phyloP scores from a whole-genome alignment of 257 asterid genomes.

The Parsonsia alboflavescens region DNA sequence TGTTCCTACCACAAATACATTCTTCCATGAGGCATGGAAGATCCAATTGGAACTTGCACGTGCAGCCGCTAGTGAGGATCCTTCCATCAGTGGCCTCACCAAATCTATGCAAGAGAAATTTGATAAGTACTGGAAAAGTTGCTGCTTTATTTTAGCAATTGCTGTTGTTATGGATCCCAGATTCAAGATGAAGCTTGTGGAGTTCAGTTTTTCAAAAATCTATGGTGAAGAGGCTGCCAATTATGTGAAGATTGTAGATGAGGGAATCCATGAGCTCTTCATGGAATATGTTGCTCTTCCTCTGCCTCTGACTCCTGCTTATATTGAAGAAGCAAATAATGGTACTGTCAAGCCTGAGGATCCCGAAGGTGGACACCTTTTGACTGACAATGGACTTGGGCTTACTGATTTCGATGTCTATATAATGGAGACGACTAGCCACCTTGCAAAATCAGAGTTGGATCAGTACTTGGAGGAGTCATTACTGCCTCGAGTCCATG shows the following conservation, averaged over 20 bases:
- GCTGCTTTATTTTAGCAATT: conserved; percentile 69
- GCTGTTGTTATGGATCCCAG: conserved; percentile 98
- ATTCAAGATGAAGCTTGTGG: conserved; percentile 90
- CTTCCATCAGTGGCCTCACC: conserved; percentile 47
- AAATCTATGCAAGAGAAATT: conserved; percentile 75
- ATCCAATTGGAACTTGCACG: conserved; percentile 82
- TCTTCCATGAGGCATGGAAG: conserved; percentile 98
- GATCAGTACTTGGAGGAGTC: conserved; percentile 97
- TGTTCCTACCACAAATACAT: conserved; percentile 67
- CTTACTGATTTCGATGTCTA: conserved; percentile 72
- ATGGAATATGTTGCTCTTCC: conserved; percentile 68
- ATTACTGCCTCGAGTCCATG: conserved; percentile 74
- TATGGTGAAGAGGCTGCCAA: conserved; percentile 65
- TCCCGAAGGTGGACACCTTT: conserved; percentile 29
- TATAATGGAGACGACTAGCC: conserved; percentile 77
- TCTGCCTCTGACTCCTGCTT: conserved; percentile 52
- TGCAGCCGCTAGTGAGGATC: conserved; percentile 61
- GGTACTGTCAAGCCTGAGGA: conserved; percentile 36
- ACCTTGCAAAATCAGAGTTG: conserved; percentile 65
- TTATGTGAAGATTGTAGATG: conserved; percentile 59
- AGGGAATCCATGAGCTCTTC: conserved; percentile 87
- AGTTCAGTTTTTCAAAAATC: conserved; percentile 75
- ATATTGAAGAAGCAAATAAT: conserved; percentile 53
- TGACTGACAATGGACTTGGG: conserved; percentile 45
- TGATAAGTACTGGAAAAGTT: conserved; percentile 73